Evolutionary conservation across 495 filamentous ascomycete species (phyloP).

Genomic region (Glutinoglossum americanum): DNA sequence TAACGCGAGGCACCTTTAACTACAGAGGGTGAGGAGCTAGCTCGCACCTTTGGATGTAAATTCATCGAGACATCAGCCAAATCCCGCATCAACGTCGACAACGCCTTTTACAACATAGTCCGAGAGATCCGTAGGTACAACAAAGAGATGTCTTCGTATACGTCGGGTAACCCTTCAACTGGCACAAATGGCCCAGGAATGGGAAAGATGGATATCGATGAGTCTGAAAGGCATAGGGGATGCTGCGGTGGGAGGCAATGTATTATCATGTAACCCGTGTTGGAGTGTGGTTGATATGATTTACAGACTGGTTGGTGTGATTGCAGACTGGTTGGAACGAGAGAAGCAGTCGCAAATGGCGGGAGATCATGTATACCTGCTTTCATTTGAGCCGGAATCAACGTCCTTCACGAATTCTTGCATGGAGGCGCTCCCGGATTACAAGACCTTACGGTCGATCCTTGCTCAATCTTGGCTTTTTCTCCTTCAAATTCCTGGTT

Average conservation of each 20-base stretch:
- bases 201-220: slow-evolving; percentile 59
- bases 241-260: slow-evolving; percentile 66
- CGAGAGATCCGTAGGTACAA: slow-evolving; percentile 95
- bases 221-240: slow-evolving; percentile 44
- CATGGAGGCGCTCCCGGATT: not conserved
- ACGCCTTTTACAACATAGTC: slow-evolving; percentile 94
- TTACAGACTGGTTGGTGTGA: not conserved
- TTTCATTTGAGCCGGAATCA: not conserved
- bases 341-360: not conserved
- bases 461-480: not conserved
- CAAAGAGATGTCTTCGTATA: slow-evolving; percentile 81
- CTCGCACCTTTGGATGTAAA: slow-evolving; percentile 74
- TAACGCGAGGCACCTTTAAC: not conserved
- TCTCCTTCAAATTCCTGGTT: not conserved
- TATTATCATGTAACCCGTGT: slow-evolving; percentile 55
- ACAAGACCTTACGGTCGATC: not conserved
- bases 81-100: slow-evolving; percentile 92
- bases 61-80: slow-evolving; percentile 99
- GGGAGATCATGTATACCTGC: not conserved
- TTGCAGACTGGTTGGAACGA: too few relatives aligned
- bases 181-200: slow-evolving; percentile 33
- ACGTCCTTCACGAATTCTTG: not conserved
- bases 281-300: not conserved
- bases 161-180: slow-evolving; percentile 37
- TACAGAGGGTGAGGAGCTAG: slow-evolving; percentile 72